These are phyloP conservation scores for Neofusicoccum cordaticola DNA, from an alignment of 2,329 filamentous ascomycete species.

Conservation along the genomic window DNA sequence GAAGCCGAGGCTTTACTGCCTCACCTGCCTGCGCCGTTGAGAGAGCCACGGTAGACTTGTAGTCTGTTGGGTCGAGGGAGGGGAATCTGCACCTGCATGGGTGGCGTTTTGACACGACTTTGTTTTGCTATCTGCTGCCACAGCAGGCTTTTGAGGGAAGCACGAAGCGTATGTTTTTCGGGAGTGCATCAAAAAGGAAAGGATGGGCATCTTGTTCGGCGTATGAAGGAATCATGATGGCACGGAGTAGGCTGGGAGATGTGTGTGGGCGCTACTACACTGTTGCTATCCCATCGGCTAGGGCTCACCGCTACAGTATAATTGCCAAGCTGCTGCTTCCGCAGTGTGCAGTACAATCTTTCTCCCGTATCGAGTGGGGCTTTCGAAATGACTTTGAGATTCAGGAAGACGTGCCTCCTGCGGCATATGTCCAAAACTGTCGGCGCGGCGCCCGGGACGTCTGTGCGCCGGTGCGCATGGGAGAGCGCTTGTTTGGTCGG, in stretches of 20 bases:
- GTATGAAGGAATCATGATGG: neutral
- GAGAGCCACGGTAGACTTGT: neutral
- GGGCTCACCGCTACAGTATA: neutral
- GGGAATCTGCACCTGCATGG: neutral
- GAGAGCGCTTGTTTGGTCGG: no score
- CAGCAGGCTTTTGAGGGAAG: neutral
- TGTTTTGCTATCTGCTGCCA: neutral
- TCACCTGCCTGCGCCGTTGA: conserved; percentile 27
- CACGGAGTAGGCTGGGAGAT: neutral
- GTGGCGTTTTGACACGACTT: neutral
- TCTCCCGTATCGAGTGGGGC: neutral
- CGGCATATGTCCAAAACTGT: no score
- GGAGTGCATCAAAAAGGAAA: neutral
- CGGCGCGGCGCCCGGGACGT: neutral
- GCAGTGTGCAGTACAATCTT: neutral
- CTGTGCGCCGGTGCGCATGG: neutral
- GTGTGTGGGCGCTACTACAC: neutral
- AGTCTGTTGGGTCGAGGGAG: neutral
- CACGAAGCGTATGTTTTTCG: neutral
- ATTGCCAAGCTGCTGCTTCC: neutral
- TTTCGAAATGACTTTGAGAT: neutral
- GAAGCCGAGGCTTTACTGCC: conserved; percentile 37
- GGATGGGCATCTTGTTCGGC: neutral
- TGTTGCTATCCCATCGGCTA: neutral
- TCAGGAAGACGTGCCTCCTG: neutral